A percentile compares a stretch with the other conserved stretches of the same genome.
phyloP scores from a whole-genome alignment of 2,329 filamentous ascomycete genomes.

The Aureobasidium sp. region DNA sequence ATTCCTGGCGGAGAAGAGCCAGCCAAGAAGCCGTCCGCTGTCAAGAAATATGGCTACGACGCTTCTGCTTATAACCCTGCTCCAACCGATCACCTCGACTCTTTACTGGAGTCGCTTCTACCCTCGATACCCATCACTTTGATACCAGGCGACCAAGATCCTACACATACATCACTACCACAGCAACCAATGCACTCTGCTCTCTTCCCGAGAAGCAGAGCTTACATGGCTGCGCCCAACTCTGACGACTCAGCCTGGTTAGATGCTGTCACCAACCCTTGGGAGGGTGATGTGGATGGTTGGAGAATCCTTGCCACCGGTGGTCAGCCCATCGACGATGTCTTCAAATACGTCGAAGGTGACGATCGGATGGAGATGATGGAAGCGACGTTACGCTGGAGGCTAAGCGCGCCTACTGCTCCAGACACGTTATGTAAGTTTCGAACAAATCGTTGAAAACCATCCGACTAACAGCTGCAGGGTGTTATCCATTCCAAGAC shows the following conservation, averaged over 20 bases:
- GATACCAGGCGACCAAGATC: slow-evolving; percentile 74
- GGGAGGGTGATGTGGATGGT: slow-evolving; percentile 82
- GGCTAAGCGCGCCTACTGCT: slow-evolving; percentile 83
- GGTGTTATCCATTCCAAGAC: slow-evolving; percentile 94
- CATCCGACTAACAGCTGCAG: slow-evolving; percentile 34
- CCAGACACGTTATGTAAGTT: slow-evolving; percentile 86
- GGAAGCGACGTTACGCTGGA: slow-evolving; percentile 90
- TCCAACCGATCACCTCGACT: slow-evolving; percentile 75
- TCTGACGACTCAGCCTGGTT: slow-evolving; percentile 57
- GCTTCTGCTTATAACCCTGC: slow-evolving; percentile 76
- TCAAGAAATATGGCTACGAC: slow-evolving; percentile 95
- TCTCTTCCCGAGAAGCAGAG: slow-evolving; percentile 71
- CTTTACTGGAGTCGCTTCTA: slow-evolving; percentile 70
- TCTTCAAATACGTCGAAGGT: slow-evolving; percentile 80
- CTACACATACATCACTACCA: slow-evolving; percentile 80
- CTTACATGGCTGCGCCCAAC: slow-evolving; percentile 45
- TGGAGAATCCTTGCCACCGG: slow-evolving; percentile 80
- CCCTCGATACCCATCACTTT: slow-evolving; percentile 83
- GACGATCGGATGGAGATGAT: slow-evolving; percentile 77
- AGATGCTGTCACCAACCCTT: slow-evolving; percentile 85
- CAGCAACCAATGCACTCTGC: slow-evolving; percentile 90
- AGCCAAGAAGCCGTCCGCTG: slow-evolving; percentile 30
- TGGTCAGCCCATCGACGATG: slow-evolving; percentile 88
- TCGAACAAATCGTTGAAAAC: neutral
- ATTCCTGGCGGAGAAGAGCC: slow-evolving; percentile 38